Percentiles rank a stretch among this genome's conserved stretches.
These are phyloP conservation scores for Metschnikowia gelsemii DNA, from an alignment of 805 yeast genomes.

Conservation along the genomic window DNA sequence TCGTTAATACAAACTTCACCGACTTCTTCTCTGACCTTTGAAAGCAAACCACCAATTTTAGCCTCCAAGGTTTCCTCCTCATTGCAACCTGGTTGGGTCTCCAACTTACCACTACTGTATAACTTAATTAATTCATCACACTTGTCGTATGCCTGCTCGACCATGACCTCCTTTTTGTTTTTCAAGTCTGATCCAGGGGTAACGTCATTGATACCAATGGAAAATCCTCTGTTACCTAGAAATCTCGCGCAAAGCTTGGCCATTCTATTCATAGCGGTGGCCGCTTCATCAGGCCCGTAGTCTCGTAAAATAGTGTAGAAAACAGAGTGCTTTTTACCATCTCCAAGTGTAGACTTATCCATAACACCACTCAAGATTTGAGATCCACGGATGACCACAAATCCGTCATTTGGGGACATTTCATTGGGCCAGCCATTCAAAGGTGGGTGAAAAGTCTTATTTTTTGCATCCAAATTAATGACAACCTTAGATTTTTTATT, in stretches of 20 bases:
- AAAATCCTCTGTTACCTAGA: slow-evolving; percentile 92
- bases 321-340: slow-evolving; percentile 96
- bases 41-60: slow-evolving; percentile 90
- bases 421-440: slow-evolving; percentile 70
- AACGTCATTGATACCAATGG: slow-evolving; percentile 96
- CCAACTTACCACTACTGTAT: slow-evolving; percentile 81
- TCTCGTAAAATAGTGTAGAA: slow-evolving; percentile 94
- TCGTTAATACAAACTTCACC: slow-evolving; percentile 97
- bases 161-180: slow-evolving; percentile 78
- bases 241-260: slow-evolving; percentile 97
- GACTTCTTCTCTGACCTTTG: slow-evolving; percentile 97
- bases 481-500: slow-evolving; percentile 72
- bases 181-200: slow-evolving; percentile 85
- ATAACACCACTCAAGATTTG: slow-evolving; percentile 87
- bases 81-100: slow-evolving; percentile 98
- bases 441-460: slow-evolving; percentile 86
- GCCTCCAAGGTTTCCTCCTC: slow-evolving; percentile 98
- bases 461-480: slow-evolving; percentile 91
- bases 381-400: slow-evolving; percentile 85
- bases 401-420: slow-evolving; percentile 98
- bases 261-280: slow-evolving; percentile 96
- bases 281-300: slow-evolving; percentile 96
- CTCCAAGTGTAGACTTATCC: slow-evolving; percentile 96
- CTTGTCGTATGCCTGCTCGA: slow-evolving; percentile 83
- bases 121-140: slow-evolving; percentile 86